phyloP scores from a whole-genome alignment of 2,329 filamentous ascomycete species.

The Dryadomyces quercus-mongolicae region DNA sequence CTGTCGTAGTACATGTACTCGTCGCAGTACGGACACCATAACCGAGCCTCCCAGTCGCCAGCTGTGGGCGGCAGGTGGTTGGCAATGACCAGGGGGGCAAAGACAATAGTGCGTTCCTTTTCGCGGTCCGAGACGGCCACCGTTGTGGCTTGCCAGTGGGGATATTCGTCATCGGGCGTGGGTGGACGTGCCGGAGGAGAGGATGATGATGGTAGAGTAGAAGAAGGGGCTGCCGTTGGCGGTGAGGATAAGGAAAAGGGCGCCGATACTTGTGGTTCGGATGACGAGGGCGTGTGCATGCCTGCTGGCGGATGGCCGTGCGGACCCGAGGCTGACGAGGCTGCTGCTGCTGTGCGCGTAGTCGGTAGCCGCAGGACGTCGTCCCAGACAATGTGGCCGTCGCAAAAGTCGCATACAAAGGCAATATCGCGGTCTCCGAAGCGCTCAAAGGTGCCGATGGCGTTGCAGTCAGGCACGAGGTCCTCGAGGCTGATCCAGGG shows the following conservation, averaged over 20 bases:
- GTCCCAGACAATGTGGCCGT: conserved; percentile 47
- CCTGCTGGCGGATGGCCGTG: neutral
- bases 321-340: neutral
- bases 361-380: conserved; percentile 42
- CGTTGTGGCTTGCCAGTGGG: conserved; percentile 41
- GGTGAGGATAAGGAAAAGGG: neutral
- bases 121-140: conserved; percentile 25
- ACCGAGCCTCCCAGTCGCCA: conserved; percentile 38
- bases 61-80: conserved; percentile 40
- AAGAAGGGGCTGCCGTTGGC: neutral
- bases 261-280: neutral
- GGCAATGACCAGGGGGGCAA: conserved; percentile 44
- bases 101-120: conserved; percentile 37
- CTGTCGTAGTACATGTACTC: conserved; percentile 36
- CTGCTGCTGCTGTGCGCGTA: conserved; percentile 17
- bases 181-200: conserved; percentile 3
- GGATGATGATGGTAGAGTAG: no score
- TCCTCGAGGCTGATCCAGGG: conserved; percentile 27
- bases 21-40: conserved; percentile 46
- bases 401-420: conserved; percentile 50
- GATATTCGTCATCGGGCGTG: conserved; percentile 14
- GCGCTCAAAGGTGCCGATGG: conserved; percentile 42
- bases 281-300: conserved; percentile 9
- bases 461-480: conserved; percentile 35
- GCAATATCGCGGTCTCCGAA: conserved; percentile 41